Evolutionary conservation across 257 asterid species (phyloP).

Genomic region (Gentiana macrophylla): DNA sequence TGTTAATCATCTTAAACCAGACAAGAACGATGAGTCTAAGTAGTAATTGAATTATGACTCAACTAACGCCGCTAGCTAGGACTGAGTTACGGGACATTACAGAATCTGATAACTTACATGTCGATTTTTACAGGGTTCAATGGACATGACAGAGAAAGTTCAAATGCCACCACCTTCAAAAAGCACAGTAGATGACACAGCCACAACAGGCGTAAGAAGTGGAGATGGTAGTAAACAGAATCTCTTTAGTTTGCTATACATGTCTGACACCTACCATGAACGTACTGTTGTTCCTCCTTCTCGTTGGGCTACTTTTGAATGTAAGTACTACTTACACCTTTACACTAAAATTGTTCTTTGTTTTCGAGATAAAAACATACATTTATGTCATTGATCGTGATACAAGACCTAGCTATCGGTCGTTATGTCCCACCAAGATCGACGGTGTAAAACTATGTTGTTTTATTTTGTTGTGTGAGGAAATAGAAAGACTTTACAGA

Average conservation of each 20-base stretch:
- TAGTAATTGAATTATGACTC: no score
- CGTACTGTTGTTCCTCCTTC: slow-evolving; percentile 79
- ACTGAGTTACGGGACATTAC: no score
- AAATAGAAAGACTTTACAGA: no score
- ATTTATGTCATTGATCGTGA: no score
- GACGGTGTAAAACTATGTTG: no score
- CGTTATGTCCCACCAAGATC: no score
- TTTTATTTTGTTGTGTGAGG: no score
- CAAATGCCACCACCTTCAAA: slow-evolving; percentile 22
- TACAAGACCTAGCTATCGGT: no score
- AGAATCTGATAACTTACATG: not conserved
- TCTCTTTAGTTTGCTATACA: slow-evolving; percentile 71
- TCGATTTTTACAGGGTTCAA: slow-evolving; percentile 41
- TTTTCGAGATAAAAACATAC: no score
- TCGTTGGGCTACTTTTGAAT: slow-evolving; percentile 94
- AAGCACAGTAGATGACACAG: slow-evolving; percentile 5
- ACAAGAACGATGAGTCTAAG: no score
- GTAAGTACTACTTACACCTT: slow-evolving; percentile 32
- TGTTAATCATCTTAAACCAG: no score
- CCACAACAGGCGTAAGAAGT: slow-evolving; percentile 11
- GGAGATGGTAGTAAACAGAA: slow-evolving; percentile 36
- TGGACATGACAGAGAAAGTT: slow-evolving; percentile 35
- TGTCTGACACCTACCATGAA: slow-evolving; percentile 45
- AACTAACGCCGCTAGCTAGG: no score
- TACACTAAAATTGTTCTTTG: not conserved